Base-by-base conservation (phyloP, 2,329 filamentous ascomycete species). In the Mycosphaerelloides madeirae region DNA sequence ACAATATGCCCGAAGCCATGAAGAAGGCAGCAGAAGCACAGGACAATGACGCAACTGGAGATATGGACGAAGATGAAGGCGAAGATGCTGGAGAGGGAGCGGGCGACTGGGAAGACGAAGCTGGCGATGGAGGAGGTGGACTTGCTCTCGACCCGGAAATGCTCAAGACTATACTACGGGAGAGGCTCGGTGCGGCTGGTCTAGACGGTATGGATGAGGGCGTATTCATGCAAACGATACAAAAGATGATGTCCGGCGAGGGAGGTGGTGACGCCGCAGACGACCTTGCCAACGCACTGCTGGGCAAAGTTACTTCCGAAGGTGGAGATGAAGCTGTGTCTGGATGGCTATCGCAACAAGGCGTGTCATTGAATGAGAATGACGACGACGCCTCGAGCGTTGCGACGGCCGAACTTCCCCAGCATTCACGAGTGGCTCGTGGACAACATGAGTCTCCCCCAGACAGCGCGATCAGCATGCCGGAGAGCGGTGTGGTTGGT, bases 181-280 rank as follows among this genome's bases (percentile, higher is more conserved):
- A 60, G 35, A 62, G 53, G 41, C 54, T 66, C 1, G 55, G 52
- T 12, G 56, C 57, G 9, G 54, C 55, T 13, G 63, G 62, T 1
- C 49, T 65, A 14, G 52, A 67, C 14, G 68, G 65, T 13, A 63
- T 68, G 54, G 70, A 73, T 46, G 65, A 69, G 29, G 56, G 61
- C 12, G 64, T 66, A 11, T 62, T 74, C 37, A 64, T 73, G 41
- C 54, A 69, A 36, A 69, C 66, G 13, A 65, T 70, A 3, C 60
- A 65, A 52, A 65, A 71, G 39, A 72, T 75, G 69, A 59, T 72
- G 9, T 64, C 62, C 3, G 65, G 67, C 22, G 59, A 68, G n/a
- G 64, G 48, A 38, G 57, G 59, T 6, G 63, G 64, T 19, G 70
- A 71, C 38, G 66, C 70, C 43, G 60, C 66, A 14, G 66, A 66